A percentile compares a stretch with the other conserved stretches of the same genome.
These are phyloP conservation scores for Pseudocercospora cruenta DNA, from an alignment of 2,329 filamentous ascomycete genomes.

Conservation along the genomic window DNA sequence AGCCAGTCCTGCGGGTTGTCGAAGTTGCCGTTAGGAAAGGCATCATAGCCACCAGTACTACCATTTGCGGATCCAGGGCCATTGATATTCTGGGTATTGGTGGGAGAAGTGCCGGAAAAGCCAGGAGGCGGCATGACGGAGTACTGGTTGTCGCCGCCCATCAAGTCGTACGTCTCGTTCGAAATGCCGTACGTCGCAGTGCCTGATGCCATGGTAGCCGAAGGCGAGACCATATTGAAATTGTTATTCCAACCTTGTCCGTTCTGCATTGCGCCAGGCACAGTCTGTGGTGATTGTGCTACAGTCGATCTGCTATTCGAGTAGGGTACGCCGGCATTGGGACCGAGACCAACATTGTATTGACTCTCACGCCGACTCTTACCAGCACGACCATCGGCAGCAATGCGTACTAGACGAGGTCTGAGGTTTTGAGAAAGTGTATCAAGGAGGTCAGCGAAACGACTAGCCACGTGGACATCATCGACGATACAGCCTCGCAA, in stretches of 20 bases:
- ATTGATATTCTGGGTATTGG: slow-evolving; percentile 37
- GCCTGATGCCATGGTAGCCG: slow-evolving; percentile 26
- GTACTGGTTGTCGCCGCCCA: slow-evolving; percentile 43
- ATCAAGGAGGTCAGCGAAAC: slow-evolving; percentile 81
- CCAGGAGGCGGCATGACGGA: slow-evolving; percentile 55
- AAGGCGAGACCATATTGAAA: slow-evolving; percentile 20
- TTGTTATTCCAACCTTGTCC: slow-evolving; percentile 30
- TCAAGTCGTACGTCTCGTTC: slow-evolving; percentile 49
- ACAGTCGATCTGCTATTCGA: slow-evolving; percentile 12
- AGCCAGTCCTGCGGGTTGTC: slow-evolving; percentile 60
- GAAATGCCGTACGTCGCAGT: slow-evolving; percentile 49
- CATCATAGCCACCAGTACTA: slow-evolving; percentile 25
- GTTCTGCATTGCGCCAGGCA: slow-evolving; percentile 21
- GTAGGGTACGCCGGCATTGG: slow-evolving; percentile 9
- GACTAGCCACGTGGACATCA: slow-evolving; percentile 81
- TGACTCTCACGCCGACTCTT: slow-evolving; percentile 29
- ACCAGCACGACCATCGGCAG: slow-evolving; percentile 46
- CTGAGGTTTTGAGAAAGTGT: slow-evolving; percentile 74
- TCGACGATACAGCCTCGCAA: slow-evolving; percentile 79
- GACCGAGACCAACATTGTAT: slow-evolving; percentile 18
- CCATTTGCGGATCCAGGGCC: slow-evolving; percentile 24
- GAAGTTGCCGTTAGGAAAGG: slow-evolving; percentile 23
- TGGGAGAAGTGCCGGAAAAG: slow-evolving; percentile 39
- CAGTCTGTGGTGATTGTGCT: slow-evolving; percentile 26
- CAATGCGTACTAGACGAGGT: slow-evolving; percentile 68